A percentile compares a stretch with the other conserved stretches of the same genome.
These are phyloP conservation scores for Aspergillus luchuensis DNA, from an alignment of 2,329 filamentous ascomycete species.

Conservation along the genomic window DNA sequence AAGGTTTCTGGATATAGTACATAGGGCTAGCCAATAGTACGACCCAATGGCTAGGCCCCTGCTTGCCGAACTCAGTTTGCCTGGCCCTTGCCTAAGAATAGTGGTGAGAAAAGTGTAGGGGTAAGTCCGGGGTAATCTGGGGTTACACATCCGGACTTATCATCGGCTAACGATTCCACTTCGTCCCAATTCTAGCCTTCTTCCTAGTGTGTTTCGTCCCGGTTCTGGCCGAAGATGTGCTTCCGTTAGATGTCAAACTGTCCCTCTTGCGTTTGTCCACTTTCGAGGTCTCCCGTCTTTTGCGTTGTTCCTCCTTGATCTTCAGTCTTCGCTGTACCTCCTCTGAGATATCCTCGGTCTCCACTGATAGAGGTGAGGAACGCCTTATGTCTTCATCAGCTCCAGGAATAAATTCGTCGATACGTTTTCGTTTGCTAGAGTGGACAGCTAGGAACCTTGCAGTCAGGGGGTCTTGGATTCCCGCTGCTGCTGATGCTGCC, in stretches of 20 bases:
- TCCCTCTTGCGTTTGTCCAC: constrained; percentile 42
- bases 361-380: constrained; percentile 29
- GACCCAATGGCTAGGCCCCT: too few species aligned
- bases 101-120: background rate
- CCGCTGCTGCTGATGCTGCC: background rate
- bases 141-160: too few species aligned
- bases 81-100: too few species aligned
- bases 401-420: constrained; percentile 22
- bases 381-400: constrained; percentile 28
- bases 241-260: constrained; percentile 35
- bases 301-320: constrained; percentile 45
- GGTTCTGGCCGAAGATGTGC: constrained; percentile 16
- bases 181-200: constrained; percentile 17
- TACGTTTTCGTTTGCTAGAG: constrained; percentile 26
- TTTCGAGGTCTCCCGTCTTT: constrained; percentile 31
- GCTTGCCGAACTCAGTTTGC: too few species aligned
- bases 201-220: constrained; percentile 26
- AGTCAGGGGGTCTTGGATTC: background rate
- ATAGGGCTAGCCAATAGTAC: too few species aligned
- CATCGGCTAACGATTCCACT: background rate
- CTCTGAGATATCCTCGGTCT: constrained; percentile 49
- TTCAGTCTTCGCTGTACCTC: constrained; percentile 49
- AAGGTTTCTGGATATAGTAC: too few species aligned
- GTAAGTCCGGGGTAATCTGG: too few species aligned
- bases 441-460: background rate